These are phyloP conservation scores for Colletotrichum sp. DNA, from an alignment of 2,329 filamentous ascomycete genomes.

Conservation along the genomic window DNA sequence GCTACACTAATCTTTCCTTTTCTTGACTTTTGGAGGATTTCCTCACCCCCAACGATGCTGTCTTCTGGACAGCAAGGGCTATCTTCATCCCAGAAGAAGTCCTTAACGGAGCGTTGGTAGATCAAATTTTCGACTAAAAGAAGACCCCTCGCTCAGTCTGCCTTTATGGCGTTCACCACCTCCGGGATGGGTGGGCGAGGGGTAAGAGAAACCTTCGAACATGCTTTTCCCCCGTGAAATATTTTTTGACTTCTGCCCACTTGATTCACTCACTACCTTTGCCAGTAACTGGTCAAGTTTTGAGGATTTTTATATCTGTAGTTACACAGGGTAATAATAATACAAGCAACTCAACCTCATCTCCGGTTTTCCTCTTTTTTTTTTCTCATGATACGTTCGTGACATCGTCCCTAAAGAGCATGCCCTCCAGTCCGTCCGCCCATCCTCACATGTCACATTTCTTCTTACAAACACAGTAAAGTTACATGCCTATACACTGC, in stretches of 20 bases:
- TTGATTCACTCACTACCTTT: neutral
- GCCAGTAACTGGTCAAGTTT: neutral
- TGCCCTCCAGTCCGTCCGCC: neutral
- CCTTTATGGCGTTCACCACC: conserved; percentile 30
- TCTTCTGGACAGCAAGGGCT: conserved; percentile 76
- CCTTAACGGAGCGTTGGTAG: conserved; percentile 87
- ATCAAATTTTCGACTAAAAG: conserved; percentile 44
- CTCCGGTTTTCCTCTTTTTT: neutral
- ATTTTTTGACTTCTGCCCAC: neutral
- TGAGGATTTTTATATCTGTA: neutral
- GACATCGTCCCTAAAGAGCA: neutral
- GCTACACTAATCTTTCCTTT: conserved; percentile 19
- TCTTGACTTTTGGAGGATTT: neutral
- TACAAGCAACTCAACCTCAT: neutral
- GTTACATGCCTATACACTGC: neutral
- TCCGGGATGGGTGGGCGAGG: conserved; percentile 37
- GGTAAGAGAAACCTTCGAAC: conserved; percentile 49
- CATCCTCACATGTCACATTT: neutral
- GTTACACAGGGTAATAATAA: neutral
- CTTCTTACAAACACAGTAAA: neutral
- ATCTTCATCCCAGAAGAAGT: conserved; percentile 69
- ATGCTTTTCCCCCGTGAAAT: conserved; percentile 21
- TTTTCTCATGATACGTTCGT: neutral
- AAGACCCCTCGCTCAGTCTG: conserved; percentile 40
- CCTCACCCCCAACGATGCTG: conserved; percentile 65